These are phyloP conservation scores for Magnolia kwangsiensis DNA, from an alignment of 164 flowering plant genomes.

Conservation along the genomic window DNA sequence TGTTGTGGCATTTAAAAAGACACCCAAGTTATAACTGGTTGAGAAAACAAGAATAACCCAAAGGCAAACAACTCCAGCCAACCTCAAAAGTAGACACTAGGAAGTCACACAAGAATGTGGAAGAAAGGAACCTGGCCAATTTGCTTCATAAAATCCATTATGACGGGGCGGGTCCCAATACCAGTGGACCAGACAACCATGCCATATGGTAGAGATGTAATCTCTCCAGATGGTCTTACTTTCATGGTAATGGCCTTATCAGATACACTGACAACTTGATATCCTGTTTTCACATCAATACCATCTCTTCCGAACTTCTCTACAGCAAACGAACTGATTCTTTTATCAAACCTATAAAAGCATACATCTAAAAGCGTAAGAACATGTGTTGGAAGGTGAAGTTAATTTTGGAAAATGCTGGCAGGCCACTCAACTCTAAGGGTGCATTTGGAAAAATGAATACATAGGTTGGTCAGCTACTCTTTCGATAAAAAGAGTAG, in stretches of 20 bases:
- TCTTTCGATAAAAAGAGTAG: not conserved
- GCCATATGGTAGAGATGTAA: slow-evolving; percentile 70
- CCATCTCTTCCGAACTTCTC: slow-evolving; percentile 88
- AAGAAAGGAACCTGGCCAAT: slow-evolving; percentile 66
- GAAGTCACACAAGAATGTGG: not conserved
- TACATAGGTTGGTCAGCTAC: too few relatives aligned
- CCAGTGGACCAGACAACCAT: slow-evolving; percentile 99
- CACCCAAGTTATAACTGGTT: not conserved
- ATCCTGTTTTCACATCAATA: slow-evolving; percentile 73
- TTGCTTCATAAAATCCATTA: slow-evolving; percentile 83
- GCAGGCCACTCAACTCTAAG: not conserved
- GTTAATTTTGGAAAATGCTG: not conserved
- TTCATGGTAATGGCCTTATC: slow-evolving; percentile 72
- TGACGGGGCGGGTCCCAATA: slow-evolving; percentile 80
- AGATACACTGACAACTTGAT: slow-evolving; percentile 73
- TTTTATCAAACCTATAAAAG: slow-evolving; percentile 81
- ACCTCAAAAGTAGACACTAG: not conserved
- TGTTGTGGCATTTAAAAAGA: not conserved
- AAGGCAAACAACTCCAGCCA: not conserved
- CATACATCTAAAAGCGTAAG: not conserved
- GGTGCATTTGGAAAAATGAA: not conserved
- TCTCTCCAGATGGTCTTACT: slow-evolving; percentile 42
- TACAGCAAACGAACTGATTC: slow-evolving; percentile 84
- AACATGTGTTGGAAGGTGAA: not conserved
- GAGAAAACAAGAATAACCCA: not conserved